phyloP scores from a whole-genome alignment of 176 grass and related monocot genomes.

The Aechmea fasciata region DNA sequence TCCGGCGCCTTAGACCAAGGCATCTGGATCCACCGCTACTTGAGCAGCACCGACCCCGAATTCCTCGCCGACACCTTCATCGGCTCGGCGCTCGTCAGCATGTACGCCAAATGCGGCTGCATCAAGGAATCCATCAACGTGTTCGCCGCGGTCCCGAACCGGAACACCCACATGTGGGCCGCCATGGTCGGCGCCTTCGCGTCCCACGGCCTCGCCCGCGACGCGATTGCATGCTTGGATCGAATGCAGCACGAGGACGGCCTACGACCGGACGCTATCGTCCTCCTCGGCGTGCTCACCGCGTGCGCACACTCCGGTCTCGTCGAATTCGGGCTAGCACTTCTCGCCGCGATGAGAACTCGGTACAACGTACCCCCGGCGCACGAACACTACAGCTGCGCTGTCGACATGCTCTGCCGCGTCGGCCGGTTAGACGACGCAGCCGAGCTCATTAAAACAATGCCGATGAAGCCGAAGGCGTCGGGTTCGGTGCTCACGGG shows the following conservation, averaged over 20 bases:
- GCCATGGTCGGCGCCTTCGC: slow-evolving; percentile 71
- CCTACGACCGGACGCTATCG: slow-evolving; percentile 48
- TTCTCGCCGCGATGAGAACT: slow-evolving; percentile 41
- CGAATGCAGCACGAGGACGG: slow-evolving; percentile 54
- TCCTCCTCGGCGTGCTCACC: slow-evolving; percentile 43
- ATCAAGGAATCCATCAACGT: slow-evolving; percentile 37
- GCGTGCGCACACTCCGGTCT: slow-evolving; percentile 56
- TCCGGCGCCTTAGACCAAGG: slow-evolving; percentile 50
- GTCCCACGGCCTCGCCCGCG: slow-evolving; percentile 42
- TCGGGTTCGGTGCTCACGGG: slow-evolving; percentile 49
- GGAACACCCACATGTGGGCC: slow-evolving; percentile 70
- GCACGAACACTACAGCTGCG: slow-evolving; percentile 80
- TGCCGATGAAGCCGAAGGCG: slow-evolving; percentile 55
- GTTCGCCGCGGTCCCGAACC: slow-evolving; percentile 59
- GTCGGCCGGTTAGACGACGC: slow-evolving; percentile 53
- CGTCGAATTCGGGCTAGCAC: slow-evolving; percentile 42
- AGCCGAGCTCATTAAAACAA: slow-evolving; percentile 34
- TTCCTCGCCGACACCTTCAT: slow-evolving; percentile 55
- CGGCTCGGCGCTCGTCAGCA: slow-evolving; percentile 56
- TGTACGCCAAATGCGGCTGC: slow-evolving; percentile 88
- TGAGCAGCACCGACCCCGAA: slow-evolving; percentile 12
- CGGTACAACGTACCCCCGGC: slow-evolving; percentile 32
- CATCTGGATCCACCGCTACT: slow-evolving; percentile 47
- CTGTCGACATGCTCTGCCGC: slow-evolving; percentile 78
- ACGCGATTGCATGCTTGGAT: slow-evolving; percentile 40